Evolutionary conservation across 441 rosid species (phyloP).

Genomic region (Populus hybrid): DNA sequence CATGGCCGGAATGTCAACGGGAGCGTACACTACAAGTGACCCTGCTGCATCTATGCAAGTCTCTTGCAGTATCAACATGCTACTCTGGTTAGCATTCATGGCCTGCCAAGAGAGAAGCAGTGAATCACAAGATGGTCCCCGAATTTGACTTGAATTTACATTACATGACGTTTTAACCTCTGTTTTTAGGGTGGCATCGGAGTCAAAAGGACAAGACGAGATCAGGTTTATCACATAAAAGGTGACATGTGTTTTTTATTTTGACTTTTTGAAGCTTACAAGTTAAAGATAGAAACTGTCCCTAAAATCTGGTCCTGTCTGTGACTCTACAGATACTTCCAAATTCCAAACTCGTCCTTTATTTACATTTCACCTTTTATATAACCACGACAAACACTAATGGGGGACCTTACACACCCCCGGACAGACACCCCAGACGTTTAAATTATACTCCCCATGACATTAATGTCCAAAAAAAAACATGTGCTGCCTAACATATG

Average conservation of each 20-base stretch:
- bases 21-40: conserved; percentile 90
- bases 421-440: conserved; percentile 20
- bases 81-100: conserved; percentile 65
- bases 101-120: conserved; percentile 37
- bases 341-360: conserved; percentile 37
- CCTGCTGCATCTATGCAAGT: conserved; percentile 88
- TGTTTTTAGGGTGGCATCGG: background rate
- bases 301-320: conserved; percentile 8
- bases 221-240: conserved; percentile 22
- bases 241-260: conserved; percentile 44
- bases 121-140: conserved; percentile 3
- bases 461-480: background rate
- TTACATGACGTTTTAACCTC: conserved; percentile 18
- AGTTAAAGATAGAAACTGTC: conserved; percentile 19
- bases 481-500: background rate
- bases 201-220: conserved; percentile 8
- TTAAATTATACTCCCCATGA: background rate
- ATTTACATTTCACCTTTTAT: conserved; percentile 25
- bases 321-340: conserved; percentile 48
- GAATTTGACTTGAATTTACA: conserved; percentile 11
- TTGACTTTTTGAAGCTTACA: conserved; percentile 53
- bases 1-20: conserved; percentile 89
- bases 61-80: conserved; percentile 93
- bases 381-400: conserved; percentile 32
- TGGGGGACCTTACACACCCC: conserved; percentile 12